Percentiles rank a stretch among this genome's conserved stretches.
Conservation (phyloP, 768 basidiomycete genomes). For the Cytidiella melzeri region DNA sequence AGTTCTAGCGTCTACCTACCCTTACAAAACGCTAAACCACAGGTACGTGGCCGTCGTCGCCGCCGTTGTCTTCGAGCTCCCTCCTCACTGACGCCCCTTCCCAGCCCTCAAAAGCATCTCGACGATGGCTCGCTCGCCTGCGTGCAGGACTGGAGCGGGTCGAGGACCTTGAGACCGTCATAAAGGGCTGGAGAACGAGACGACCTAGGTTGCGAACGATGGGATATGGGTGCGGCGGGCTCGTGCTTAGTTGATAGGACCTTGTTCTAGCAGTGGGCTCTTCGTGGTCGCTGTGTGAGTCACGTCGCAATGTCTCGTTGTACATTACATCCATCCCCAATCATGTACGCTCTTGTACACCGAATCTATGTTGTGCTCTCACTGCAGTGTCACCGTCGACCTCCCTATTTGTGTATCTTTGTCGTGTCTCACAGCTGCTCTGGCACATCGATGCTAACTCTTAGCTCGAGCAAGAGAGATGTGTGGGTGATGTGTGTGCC, state of each 20-base stretch:
- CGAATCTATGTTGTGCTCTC: constrained; percentile 10
- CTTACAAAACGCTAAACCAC: constrained; percentile 52
- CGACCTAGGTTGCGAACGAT: constrained; percentile 40
- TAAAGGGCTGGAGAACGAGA: constrained; percentile 63
- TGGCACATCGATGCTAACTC: no score
- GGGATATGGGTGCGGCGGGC: constrained; percentile 86
- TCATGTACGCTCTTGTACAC: constrained; percentile 7
- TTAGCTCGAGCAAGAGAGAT: not conserved
- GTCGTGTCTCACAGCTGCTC: no score
- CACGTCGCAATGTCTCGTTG: constrained; percentile 87
- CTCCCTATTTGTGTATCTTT: no score
- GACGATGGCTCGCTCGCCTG: constrained; percentile 72
- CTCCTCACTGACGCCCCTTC: constrained; percentile 16
- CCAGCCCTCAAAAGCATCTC: constrained; percentile 85
- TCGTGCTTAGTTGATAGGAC: constrained; percentile 31
- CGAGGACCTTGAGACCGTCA: constrained; percentile 90
- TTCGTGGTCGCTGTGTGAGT: constrained; percentile 68
- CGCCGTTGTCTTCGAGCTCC: not conserved
- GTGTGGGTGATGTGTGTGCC: not conserved
- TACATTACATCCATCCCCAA: constrained; percentile 59
- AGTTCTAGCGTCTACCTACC: not conserved
- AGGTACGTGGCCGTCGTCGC: constrained; percentile 38
- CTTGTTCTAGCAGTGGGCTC: constrained; percentile 40
- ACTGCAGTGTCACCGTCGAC: no score
- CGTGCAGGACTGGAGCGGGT: constrained; percentile 59